These are phyloP conservation scores for Psilocybe cyanescens DNA, from an alignment of 768 basidiomycete genomes.

Conservation along the genomic window DNA sequence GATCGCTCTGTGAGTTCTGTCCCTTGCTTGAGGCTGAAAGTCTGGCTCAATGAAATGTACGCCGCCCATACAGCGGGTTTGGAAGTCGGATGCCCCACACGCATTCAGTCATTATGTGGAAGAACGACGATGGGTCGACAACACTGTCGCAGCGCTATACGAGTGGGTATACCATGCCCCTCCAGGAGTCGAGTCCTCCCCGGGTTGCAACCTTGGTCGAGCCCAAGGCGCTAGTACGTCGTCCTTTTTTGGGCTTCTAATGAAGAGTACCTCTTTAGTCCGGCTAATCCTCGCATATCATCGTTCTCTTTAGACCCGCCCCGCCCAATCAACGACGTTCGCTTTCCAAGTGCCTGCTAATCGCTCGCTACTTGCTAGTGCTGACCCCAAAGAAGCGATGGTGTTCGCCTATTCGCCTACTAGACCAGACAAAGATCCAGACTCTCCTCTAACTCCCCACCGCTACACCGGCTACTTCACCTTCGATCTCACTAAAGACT, in stretches of 20 bases:
- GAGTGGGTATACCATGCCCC: slow-evolving; percentile 49
- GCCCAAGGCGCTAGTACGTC: slow-evolving; percentile 38
- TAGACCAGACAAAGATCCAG: slow-evolving; percentile 28
- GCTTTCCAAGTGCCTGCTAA: slow-evolving; percentile 48
- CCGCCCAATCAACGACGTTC: slow-evolving; percentile 37
- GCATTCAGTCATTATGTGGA: slow-evolving; percentile 61
- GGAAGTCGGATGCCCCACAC: slow-evolving; percentile 51
- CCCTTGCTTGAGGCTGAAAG: background rate
- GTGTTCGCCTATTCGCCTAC: slow-evolving; percentile 45
- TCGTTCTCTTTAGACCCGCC: slow-evolving; percentile 14
- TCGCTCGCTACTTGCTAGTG: slow-evolving; percentile 31
- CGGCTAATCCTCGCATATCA: slow-evolving; percentile 4
- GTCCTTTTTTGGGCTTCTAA: slow-evolving; percentile 3
- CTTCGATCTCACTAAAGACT: slow-evolving; percentile 36
- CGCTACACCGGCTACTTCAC: slow-evolving; percentile 37
- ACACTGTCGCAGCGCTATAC: slow-evolving; percentile 65
- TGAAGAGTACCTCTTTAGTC: background rate
- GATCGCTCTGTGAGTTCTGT: slow-evolving; percentile 50
- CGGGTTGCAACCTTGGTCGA: slow-evolving; percentile 45
- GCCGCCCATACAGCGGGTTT: slow-evolving; percentile 43
- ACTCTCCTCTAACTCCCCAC: slow-evolving; percentile 29
- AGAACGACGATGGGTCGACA: slow-evolving; percentile 51
- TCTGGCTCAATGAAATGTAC: slow-evolving; percentile 6
- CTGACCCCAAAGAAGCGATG: slow-evolving; percentile 31
- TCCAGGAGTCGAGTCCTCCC: slow-evolving; percentile 43